A percentile compares a stretch with the other conserved stretches of the same genome.
phyloP scores from a whole-genome alignment of 441 rosid genomes.

The Iberis amara region DNA sequence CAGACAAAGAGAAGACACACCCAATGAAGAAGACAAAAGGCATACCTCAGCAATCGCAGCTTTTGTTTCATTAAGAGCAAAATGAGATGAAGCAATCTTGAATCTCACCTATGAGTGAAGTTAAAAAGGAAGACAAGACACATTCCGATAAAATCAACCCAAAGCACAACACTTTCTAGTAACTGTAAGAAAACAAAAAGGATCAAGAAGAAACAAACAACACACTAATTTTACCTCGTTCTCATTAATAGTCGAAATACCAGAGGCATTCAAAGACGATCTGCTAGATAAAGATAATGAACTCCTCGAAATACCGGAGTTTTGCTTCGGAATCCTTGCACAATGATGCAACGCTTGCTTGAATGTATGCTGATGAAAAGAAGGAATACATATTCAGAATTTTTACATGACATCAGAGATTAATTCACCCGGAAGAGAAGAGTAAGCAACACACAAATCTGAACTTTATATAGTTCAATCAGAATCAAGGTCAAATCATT shows the following conservation, averaged over 20 bases:
- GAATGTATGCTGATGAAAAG: constrained; percentile 50
- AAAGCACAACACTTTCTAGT: not conserved
- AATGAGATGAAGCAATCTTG: constrained; percentile 88
- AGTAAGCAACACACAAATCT: no score
- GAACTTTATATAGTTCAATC: no score
- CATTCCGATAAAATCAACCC: not conserved
- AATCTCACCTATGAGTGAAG: constrained; percentile 57
- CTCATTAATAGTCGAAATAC: constrained; percentile 62
- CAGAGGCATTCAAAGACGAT: constrained; percentile 77
- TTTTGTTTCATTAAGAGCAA: constrained; percentile 63
- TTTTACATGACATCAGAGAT: not conserved
- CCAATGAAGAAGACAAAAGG: constrained; percentile 11
- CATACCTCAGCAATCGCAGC: constrained; percentile 80
- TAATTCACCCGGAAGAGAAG: no score
- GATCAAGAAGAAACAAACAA: constrained; percentile 8
- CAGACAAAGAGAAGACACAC: constrained; percentile 10
- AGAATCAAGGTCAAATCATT: no score
- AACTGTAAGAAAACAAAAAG: constrained; percentile 3
- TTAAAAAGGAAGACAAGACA: constrained; percentile 11
- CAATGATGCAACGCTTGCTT: constrained; percentile 82
- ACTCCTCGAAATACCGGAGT: constrained; percentile 52
- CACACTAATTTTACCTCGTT: constrained; percentile 52
- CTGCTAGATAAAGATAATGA: constrained; percentile 60
- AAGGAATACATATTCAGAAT: constrained; percentile 3
- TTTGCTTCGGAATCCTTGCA: constrained; percentile 73